Evolutionary conservation across 306 rosid species (phyloP), one percentile per base, ranked within the genome.

Genomic region (Quercus dentata): DNA sequence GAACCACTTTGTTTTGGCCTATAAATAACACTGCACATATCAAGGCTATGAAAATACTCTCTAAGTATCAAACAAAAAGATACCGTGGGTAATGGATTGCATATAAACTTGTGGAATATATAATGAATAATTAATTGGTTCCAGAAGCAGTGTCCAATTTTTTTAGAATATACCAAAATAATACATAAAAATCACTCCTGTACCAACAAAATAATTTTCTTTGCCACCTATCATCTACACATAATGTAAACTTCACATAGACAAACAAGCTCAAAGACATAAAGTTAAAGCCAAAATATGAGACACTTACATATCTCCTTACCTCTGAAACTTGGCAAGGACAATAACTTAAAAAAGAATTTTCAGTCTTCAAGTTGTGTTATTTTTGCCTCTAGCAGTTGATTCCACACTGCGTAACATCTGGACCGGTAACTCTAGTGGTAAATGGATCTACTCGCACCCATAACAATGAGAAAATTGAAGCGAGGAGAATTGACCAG

Each of bases 401-500:
- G 87, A 95, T 92, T 79, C 99, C 99, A 90, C 99, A 95, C 71
- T 19, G 74, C 85, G 91, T 91, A 3, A 87, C 74, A 28, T 92
- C 89, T 10, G 99, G 99, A n/a, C 99, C 99, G 1, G 91, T 92
- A 74, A 95, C 97, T 55, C 91, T 76, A 8, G 98, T 95, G 18
- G 90, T 91, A 74, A 95, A 95, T 1, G 99, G 99, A 64, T 95
- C 97, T 2, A 95, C 58, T 54, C 98, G 71, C 67, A 95, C 98
- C 99, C 99, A 95, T 31, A 95, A 76, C 63, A 95, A 82, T 4
- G 99, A 95, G 90, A 95, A 95, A 70, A 95, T 95, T 21, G 99
- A 95, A 13, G 99, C 99, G 49, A 95, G 92, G 1, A 95, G 90
- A 78, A 95, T 84, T 14, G 98, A 92, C 99, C 99, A 95, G 21